Base-by-base conservation (phyloP, 208 protist genomes). In the Leishmania amazonensis region DNA sequence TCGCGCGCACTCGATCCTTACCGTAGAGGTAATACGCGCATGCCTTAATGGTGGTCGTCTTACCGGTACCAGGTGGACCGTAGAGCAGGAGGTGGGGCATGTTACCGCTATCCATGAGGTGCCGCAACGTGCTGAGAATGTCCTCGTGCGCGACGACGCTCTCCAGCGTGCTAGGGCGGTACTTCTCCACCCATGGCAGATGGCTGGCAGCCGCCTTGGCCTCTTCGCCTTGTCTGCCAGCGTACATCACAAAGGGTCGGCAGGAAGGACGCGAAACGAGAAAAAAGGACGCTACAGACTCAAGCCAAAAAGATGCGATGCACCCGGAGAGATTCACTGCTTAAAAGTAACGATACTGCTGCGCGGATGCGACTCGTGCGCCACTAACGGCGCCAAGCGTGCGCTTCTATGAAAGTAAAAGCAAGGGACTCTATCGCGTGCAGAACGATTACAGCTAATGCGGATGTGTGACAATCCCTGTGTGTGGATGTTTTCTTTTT, bases 41-140 rank as follows among this genome's bases (percentile, higher is more conserved):
- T 8, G 95, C 95, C 68, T 93, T 91, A 62, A 98, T 92, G 28
- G 95, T 97, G 35, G 92, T 97, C 47, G 97, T 98, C 87, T 98
- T 98, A 47, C 94, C 95, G 0, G 96, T 97, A 11, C 96, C 94
- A 0, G 99, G 98, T 11, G 99, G 99, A 2, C 99, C 99, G 90
- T 99, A 99, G 65, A 99, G 98, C 11, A 99, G 90, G 42, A 99
- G 86, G 85, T 99, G 99, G 13, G 99, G 99, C 88, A 99, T 93
- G 84, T 94, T 92, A 53, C 96, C 90, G 62, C 91, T 85, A 28
- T 98, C 87, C 83, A 99, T 98, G 53, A 99, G 91, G 21, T 94
- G 96, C 1, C 82, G 96, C 68, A 99, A 86, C 11, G 97, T 99
- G 57, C 51, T 75, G 45, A 98, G 85, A 75, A 99, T 98, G 47